Base-by-base conservation (phyloP, 2,329 filamentous ascomycete genomes). In the Cephalotrichum gorgonifer region DNA sequence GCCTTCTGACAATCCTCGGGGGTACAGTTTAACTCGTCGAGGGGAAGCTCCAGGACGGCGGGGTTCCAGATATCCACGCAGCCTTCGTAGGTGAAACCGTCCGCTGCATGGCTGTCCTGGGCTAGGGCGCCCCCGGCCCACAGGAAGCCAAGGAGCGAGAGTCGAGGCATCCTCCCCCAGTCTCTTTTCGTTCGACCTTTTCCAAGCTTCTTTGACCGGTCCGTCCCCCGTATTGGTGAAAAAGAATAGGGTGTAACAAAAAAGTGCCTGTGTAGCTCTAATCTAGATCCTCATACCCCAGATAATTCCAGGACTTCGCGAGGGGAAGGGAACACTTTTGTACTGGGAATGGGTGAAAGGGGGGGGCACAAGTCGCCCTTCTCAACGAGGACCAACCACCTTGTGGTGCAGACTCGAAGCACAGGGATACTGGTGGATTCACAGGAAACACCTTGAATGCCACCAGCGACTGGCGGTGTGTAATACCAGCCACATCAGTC, bases 1-100 rank as follows among this genome's bases (percentile, higher is more conserved):
- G 48, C 25, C 14, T 50, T 33, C 23, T 54, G 49, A 20, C 53
- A 54, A 30, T 49, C 53, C 45, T 54, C 51, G 31, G 53, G 53
- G 11, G 51, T 52, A 20, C 51, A 49, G 42, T 50, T 49, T 12
- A 50, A 33, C 12, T 49, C 49, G 23, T 51, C 46, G 3, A 50
- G 44, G 22, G 45, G 31, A 6, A 39, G 44, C 25, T 48, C 23
- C 9, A 46, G 38, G 25, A 47, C 50, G 27, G 12, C 38, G 20
- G 28, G 17, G 8, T 42, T 42, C 22, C 41, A n/a, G 35, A 52
- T 23, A 41, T 50, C 47, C 3, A 50, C 47, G 27, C 53, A 54
- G 39, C 53, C 51, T 35, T 49, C 39, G 25, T 54, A 54, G 27
- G 33, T 47, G 48, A 47, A 53, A 17, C 44, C 44, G 4, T 42